Evolutionary conservation across 2,329 filamentous ascomycete genomes (phyloP).

Genomic region (Phialophora macrospora): DNA sequence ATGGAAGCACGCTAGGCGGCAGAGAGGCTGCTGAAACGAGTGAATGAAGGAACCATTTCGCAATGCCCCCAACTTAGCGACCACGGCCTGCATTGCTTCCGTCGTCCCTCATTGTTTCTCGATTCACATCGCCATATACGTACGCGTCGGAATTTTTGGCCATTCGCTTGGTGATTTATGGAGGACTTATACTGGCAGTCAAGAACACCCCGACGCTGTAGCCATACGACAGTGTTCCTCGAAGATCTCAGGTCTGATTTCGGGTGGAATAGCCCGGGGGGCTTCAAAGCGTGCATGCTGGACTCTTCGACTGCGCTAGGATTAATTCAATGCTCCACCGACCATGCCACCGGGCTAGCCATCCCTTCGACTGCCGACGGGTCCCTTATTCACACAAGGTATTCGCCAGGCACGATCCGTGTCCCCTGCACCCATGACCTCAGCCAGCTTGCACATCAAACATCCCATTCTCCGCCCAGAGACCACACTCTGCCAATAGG

Average conservation of each 20-base stretch:
- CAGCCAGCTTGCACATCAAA: not conserved
- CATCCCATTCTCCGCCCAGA: not conserved
- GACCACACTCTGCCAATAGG: not conserved
- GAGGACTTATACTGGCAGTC: not conserved
- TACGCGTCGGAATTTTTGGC: not conserved
- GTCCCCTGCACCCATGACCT: not conserved
- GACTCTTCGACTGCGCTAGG: not conserved
- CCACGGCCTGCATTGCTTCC: not conserved
- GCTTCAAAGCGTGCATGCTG: not conserved
- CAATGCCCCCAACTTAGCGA: not conserved
- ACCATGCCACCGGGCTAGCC: not conserved
- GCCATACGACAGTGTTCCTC: not conserved
- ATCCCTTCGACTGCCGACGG: not conserved
- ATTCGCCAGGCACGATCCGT: not conserved
- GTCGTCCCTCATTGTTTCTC: not conserved
- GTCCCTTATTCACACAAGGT: not conserved
- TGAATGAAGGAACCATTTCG: not conserved
- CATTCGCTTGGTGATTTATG: not conserved
- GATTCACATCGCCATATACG: not conserved
- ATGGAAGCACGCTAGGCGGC: not conserved
- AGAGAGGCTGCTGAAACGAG: not conserved
- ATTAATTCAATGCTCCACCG: not conserved
- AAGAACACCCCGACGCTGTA: not conserved
- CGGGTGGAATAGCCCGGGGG: not conserved
- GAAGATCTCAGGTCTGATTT: not conserved